Percentiles rank a stretch among this genome's conserved stretches.
Conservation (phyloP, 2,329 filamentous ascomycete genomes). For the Thelonectria discophora region DNA sequence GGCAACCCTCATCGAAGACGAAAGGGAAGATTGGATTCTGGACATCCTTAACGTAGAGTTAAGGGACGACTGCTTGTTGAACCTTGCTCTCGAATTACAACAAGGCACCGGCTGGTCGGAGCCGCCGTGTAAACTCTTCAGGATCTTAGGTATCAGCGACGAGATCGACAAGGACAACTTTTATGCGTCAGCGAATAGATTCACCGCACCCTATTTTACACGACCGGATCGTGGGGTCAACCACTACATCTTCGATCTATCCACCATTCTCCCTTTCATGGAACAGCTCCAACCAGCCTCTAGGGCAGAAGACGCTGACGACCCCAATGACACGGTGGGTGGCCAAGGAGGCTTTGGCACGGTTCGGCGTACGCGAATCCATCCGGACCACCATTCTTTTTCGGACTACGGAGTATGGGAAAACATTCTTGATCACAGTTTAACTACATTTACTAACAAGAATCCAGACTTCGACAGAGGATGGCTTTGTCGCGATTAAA, state of each 20-base stretch:
- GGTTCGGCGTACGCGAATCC: neutral
- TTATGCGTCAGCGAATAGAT: neutral
- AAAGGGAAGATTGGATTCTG: neutral
- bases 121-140: neutral
- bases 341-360: neutral
- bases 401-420: neutral
- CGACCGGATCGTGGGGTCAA: neutral
- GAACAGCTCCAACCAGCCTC: neutral
- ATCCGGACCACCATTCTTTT: neutral
- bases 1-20: neutral
- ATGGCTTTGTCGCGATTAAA: neutral
- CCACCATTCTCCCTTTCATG: neutral
- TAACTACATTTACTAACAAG: neutral
- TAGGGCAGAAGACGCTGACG: neutral
- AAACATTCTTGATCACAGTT: neutral
- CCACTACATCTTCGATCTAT: neutral
- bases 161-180: neutral
- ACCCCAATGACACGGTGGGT: neutral
- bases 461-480: neutral
- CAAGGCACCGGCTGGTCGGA: neutral
- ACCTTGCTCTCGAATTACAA: neutral
- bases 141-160: neutral
- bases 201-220: neutral
- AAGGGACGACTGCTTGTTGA: neutral
- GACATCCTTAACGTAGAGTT: neutral